phyloP scores from a whole-genome alignment of 2,329 filamentous ascomycete species.

The Aspergillus fructus region DNA sequence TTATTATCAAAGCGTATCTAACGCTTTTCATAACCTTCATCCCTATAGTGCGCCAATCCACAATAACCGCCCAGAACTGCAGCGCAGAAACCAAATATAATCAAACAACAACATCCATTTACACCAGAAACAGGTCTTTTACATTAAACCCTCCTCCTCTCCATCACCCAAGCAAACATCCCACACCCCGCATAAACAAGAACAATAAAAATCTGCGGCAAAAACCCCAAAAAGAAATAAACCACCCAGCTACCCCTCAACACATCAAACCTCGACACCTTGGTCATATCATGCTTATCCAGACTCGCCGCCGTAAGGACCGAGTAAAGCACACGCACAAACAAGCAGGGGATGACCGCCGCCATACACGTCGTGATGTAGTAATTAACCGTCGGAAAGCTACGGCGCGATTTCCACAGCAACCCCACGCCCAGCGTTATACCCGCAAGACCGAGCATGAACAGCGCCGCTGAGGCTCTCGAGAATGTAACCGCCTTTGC shows the following conservation, averaged over 20 bases:
- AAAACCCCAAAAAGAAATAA: background rate
- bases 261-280: background rate
- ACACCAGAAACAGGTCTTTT: too few relatives aligned
- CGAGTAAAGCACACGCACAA: background rate
- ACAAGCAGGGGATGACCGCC: background rate
- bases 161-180: background rate
- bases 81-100: background rate
- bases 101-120: background rate
- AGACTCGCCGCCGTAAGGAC: background rate
- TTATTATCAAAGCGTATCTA: too few relatives aligned
- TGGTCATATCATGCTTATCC: background rate
- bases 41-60: too few relatives aligned
- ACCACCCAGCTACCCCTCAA: background rate
- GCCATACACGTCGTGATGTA: background rate
- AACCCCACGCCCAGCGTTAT: background rate
- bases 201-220: background rate
- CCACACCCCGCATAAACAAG: background rate
- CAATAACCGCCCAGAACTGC: too few relatives aligned
- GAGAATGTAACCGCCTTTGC: background rate
- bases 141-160: background rate
- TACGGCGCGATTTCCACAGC: background rate
- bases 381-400: background rate
- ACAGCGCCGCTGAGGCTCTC: background rate
- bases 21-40: too few relatives aligned
- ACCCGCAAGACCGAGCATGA: background rate